Evolutionary conservation across 257 asterid genomes (phyloP).

Genomic region (Lithospermum erythrorhizon): DNA sequence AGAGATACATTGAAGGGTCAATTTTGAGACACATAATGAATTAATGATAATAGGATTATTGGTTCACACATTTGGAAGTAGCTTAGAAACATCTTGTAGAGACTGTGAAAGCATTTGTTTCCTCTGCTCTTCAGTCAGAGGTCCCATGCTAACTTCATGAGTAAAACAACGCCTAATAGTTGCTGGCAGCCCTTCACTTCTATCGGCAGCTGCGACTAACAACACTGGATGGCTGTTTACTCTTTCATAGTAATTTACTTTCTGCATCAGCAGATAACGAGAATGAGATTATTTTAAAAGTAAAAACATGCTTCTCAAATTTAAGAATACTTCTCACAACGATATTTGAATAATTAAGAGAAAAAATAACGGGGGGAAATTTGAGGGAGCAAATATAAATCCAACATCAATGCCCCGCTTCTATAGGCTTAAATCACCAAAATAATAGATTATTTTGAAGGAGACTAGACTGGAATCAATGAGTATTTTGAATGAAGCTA

Average conservation of each 20-base stretch:
- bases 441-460: too few relatives aligned
- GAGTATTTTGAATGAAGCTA: too few relatives aligned
- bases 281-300: not conserved
- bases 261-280: slow-evolving; percentile 21
- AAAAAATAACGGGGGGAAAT: not conserved
- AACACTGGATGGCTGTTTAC: slow-evolving; percentile 54
- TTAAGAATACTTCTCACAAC: not conserved
- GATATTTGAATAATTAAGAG: not conserved
- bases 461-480: too few relatives aligned
- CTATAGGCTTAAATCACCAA: too few relatives aligned
- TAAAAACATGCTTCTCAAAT: not conserved
- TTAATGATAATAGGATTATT: not conserved
- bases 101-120: slow-evolving; percentile 56
- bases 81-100: slow-evolving; percentile 44
- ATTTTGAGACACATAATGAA: slow-evolving; percentile 1
- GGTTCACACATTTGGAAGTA: slow-evolving; percentile 51
- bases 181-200: slow-evolving; percentile 83
- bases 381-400: not conserved
- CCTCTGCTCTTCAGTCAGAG: slow-evolving; percentile 78
- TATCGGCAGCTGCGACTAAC: slow-evolving; percentile 78
- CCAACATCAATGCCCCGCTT: too few relatives aligned
- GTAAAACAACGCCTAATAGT: slow-evolving; percentile 83
- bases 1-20: not conserved
- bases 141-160: slow-evolving; percentile 77
- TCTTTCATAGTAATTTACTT: slow-evolving; percentile 31